phyloP scores from a whole-genome alignment of 2,329 filamentous ascomycete genomes.

The Aspergillus viridinutans region DNA sequence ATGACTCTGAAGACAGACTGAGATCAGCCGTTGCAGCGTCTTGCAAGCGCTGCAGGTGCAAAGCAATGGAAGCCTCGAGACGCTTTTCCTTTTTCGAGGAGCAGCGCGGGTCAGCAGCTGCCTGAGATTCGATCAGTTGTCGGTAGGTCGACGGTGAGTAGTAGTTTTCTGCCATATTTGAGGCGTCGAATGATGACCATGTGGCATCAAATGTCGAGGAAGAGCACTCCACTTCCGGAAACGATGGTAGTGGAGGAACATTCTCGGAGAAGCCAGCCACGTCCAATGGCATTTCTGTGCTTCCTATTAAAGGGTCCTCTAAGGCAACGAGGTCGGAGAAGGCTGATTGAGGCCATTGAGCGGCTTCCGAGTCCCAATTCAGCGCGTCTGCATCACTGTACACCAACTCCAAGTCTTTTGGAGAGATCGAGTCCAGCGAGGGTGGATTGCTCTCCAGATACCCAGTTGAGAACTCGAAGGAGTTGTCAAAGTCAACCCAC shows the following conservation, averaged over 20 bases:
- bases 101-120: slow-evolving; percentile 32
- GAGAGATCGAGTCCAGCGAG: slow-evolving; percentile 28
- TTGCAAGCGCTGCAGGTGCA: slow-evolving; percentile 38
- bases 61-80: slow-evolving; percentile 38
- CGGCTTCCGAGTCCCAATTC: slow-evolving; percentile 18
- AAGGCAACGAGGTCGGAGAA: slow-evolving; percentile 23
- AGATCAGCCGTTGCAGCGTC: slow-evolving; percentile 25
- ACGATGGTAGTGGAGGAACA: slow-evolving; percentile 6
- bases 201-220: slow-evolving; percentile 3
- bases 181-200: slow-evolving; percentile 10
- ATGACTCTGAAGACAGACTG: slow-evolving; percentile 26
- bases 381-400: slow-evolving; percentile 21
- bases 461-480: slow-evolving; percentile 26
- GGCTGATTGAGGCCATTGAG: slow-evolving; percentile 15
- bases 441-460: slow-evolving; percentile 27
- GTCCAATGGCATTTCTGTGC: slow-evolving; percentile 14
- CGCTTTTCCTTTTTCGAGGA: slow-evolving; percentile 39
- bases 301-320: slow-evolving; percentile 16
- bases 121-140: slow-evolving; percentile 34
- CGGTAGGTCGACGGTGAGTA: slow-evolving; percentile 19
- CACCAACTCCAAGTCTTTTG: slow-evolving; percentile 24
- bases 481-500: slow-evolving; percentile 32
- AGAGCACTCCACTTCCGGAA: slow-evolving; percentile 3
- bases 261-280: slow-evolving; percentile 12
- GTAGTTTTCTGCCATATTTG: not conserved